Percentiles rank a stretch among this genome's conserved stretches.
Evolutionary conservation across 768 basidiomycete species (phyloP).

Genomic region (Suillus discolor): DNA sequence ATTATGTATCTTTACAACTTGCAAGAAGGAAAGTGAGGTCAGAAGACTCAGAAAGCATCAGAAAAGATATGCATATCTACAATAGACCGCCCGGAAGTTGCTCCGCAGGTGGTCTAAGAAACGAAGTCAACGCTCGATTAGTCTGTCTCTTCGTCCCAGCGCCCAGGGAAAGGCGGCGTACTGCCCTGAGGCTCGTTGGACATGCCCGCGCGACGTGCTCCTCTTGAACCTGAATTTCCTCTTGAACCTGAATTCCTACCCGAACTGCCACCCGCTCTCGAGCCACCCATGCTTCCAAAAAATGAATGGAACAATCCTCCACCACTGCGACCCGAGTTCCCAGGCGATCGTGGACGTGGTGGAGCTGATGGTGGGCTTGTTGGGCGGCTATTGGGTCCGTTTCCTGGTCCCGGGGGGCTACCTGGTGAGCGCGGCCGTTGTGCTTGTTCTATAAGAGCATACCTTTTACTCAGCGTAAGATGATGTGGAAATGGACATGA

Average conservation of each 20-base stretch:
- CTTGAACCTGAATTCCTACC: constrained; percentile 14
- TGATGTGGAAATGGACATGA: not conserved
- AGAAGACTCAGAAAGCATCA: not conserved
- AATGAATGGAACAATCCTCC: constrained; percentile 30
- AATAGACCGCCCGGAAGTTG: not conserved
- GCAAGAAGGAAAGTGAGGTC: not conserved
- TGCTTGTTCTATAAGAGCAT: constrained; percentile 71
- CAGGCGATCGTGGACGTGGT: constrained; percentile 20
- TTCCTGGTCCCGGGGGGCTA: constrained; percentile 27
- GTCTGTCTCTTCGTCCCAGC: constrained; percentile 37
- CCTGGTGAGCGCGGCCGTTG: constrained; percentile 32
- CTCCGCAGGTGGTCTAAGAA: not conserved
- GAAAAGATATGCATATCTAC: not conserved
- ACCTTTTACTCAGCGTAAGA: constrained; percentile 39
- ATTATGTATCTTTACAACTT: constrained; percentile 1
- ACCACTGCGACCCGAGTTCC: constrained; percentile 23
- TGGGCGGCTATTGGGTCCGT: constrained; percentile 13
- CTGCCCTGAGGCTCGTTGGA: constrained; percentile 13
- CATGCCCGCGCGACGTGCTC: constrained; percentile 14
- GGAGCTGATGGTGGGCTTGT: constrained; percentile 21
- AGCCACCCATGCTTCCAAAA: constrained; percentile 25
- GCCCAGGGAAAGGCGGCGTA: constrained; percentile 33
- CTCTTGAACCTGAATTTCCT: constrained; percentile 15
- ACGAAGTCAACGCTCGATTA: constrained; percentile 18
- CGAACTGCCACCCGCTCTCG: constrained; percentile 17